Evolutionary conservation across 1,284 basidiomycete genomes (phyloP).

Genomic region (Phellopilus nigrolimitatus): DNA sequence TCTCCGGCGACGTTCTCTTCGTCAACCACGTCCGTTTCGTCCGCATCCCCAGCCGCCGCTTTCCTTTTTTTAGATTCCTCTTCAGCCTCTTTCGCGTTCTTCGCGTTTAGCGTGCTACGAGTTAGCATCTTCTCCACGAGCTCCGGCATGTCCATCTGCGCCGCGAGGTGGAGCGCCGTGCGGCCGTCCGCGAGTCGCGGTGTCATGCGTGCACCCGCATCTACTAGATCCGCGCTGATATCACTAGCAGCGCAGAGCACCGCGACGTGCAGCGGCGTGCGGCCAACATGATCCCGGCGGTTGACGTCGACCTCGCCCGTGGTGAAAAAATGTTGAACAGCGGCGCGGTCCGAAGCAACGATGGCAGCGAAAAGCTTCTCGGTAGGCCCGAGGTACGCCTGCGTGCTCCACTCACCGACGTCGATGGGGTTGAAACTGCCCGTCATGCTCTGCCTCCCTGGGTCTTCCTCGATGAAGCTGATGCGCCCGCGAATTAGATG

Average conservation of each 20-base stretch:
- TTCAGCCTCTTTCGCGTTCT: slow-evolving; percentile 30
- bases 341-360: slow-evolving; percentile 35
- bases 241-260: slow-evolving; percentile 41
- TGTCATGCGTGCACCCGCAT: slow-evolving; percentile 50
- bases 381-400: slow-evolving; percentile 49
- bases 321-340: slow-evolving; percentile 35
- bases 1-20: slow-evolving; percentile 20
- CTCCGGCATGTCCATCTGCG: slow-evolving; percentile 37
- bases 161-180: slow-evolving; percentile 50
- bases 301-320: slow-evolving; percentile 38
- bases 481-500: slow-evolving; percentile 49
- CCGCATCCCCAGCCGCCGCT: slow-evolving; percentile 11
- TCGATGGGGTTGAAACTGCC: slow-evolving; percentile 64
- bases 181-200: slow-evolving; percentile 51
- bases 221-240: slow-evolving; percentile 45
- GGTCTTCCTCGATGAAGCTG: slow-evolving; percentile 54
- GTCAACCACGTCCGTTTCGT: slow-evolving; percentile 28
- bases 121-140: slow-evolving; percentile 47
- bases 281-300: slow-evolving; percentile 53
- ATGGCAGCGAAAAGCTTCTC: slow-evolving; percentile 54
- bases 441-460: slow-evolving; percentile 54
- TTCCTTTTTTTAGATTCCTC: slow-evolving; percentile 25
- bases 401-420: slow-evolving; percentile 58
- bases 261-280: slow-evolving; percentile 51
- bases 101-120: slow-evolving; percentile 36